These are phyloP conservation scores for Colletotrichum plurivorum DNA, from an alignment of 2,329 filamentous ascomycete genomes.

Conservation along the genomic window DNA sequence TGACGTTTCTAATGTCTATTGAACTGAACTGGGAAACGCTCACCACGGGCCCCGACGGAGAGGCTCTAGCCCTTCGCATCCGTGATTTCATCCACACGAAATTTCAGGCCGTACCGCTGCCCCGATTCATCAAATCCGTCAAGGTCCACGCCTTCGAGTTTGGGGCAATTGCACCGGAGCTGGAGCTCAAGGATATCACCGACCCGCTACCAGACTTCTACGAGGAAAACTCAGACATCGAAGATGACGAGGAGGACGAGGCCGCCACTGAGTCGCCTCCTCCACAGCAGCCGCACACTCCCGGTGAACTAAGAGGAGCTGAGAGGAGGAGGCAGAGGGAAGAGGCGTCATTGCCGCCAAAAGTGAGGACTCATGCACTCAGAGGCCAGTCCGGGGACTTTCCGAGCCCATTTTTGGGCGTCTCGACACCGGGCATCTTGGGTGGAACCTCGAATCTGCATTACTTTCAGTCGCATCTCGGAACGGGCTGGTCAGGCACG, in stretches of 20 bases:
- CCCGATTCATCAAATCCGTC: constrained; percentile 96
- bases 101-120: constrained; percentile 92
- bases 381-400: constrained; percentile 55
- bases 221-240: constrained; percentile 78
- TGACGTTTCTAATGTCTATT: constrained; percentile 81
- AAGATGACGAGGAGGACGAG: constrained; percentile 60
- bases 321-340: constrained; percentile 41
- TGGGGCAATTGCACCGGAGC: constrained; percentile 83
- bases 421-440: constrained; percentile 74
- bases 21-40: constrained; percentile 97
- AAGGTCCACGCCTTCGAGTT: constrained; percentile 96
- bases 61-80: constrained; percentile 86
- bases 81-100: constrained; percentile 95
- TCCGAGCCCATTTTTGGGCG: constrained; percentile 70
- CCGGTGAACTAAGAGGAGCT: constrained; percentile 39
- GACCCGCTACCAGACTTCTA: constrained; percentile 98
- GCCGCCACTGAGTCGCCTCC: constrained; percentile 50
- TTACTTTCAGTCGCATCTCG: constrained; percentile 86
- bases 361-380: constrained; percentile 55
- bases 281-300: constrained; percentile 35
- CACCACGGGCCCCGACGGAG: constrained; percentile 89
- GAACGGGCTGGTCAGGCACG: constrained; percentile 78
- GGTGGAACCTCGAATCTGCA: constrained; percentile 83
- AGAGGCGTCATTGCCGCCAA: constrained; percentile 49
- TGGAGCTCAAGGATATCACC: constrained; percentile 97